Percentiles rank a stretch among this genome's conserved stretches.
Conservation (phyloP, 148 eudicot species). For the Camellia japonica region DNA sequence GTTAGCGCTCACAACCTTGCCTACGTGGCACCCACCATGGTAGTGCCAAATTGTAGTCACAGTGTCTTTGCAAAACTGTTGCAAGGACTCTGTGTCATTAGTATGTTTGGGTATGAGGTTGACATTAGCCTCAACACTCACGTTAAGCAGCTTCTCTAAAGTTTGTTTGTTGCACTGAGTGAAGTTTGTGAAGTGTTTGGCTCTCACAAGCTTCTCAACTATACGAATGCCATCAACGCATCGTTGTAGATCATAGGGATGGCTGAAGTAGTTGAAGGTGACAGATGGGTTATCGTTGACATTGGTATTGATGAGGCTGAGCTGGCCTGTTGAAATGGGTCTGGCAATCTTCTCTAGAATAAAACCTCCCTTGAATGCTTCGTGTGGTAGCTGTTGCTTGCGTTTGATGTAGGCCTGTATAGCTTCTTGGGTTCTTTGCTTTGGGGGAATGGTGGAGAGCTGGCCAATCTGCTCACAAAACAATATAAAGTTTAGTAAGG, state of each 20-base stretch:
- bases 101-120: constrained; percentile 77
- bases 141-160: constrained; percentile 51
- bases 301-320: constrained; percentile 53
- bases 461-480: constrained; percentile 68
- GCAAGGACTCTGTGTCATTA: constrained; percentile 57
- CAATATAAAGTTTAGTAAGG: not conserved
- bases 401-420: constrained; percentile 50
- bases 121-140: constrained; percentile 71
- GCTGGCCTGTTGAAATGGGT: constrained; percentile 69
- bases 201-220: constrained; percentile 46
- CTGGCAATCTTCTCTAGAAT: constrained; percentile 65
- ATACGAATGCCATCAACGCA: constrained; percentile 72
- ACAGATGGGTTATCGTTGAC: constrained; percentile 62
- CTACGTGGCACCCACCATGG: constrained; percentile 94
- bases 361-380: constrained; percentile 82
- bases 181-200: constrained; percentile 46
- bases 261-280: constrained; percentile 88
- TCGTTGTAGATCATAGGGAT: constrained; percentile 53
- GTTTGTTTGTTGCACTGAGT: constrained; percentile 36
- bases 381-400: constrained; percentile 60
- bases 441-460: constrained; percentile 90
- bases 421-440: constrained; percentile 65
- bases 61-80: constrained; percentile 88
- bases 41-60: constrained; percentile 95
- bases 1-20: constrained; percentile 58